Conservation (phyloP, 352 stramenopile genomes). For the Hyphochytrium catenoides region DNA sequence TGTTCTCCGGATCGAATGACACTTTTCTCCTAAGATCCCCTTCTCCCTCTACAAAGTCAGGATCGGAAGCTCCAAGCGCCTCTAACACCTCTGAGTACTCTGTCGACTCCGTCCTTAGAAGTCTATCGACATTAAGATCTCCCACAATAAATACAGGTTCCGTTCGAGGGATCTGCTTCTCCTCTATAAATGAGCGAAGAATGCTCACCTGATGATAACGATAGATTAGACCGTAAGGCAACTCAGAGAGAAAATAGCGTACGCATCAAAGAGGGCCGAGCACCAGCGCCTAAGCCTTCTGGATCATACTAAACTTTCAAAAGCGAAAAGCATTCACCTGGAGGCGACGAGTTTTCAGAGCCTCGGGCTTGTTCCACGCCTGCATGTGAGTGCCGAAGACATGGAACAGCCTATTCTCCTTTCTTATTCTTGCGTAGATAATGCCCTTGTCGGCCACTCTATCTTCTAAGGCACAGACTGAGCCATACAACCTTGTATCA, state of each 20-base stretch:
- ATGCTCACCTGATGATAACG: constrained; percentile 35
- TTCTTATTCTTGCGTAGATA: constrained; percentile 48
- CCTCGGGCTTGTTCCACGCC: constrained; percentile 35
- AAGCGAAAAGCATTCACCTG: no score
- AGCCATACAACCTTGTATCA: constrained; percentile 37
- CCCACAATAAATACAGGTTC: constrained; percentile 31
- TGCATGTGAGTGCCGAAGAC: constrained; percentile 45
- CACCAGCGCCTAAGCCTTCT: no score
- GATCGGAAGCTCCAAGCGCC: constrained; percentile 25
- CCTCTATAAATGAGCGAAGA: constrained; percentile 22
- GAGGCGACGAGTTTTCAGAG: constrained; percentile 22
- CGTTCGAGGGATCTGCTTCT: constrained; percentile 28
- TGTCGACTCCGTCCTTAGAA: constrained; percentile 31
- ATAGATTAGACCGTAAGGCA: constrained; percentile 18
- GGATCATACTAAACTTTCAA: no score
- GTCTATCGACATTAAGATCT: constrained; percentile 47
- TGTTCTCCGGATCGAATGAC: constrained; percentile 6
- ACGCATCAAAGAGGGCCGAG: no score
- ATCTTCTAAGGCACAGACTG: constrained; percentile 27
- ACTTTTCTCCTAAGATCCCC: neutral
- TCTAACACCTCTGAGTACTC: constrained; percentile 55
- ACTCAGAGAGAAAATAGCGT: no score
- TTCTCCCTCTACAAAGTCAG: constrained; percentile 13
- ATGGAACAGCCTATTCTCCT: constrained; percentile 35
- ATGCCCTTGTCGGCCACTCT: constrained; percentile 44